Evolutionary conservation across 169 alveolate genomes (phyloP).

Genomic region (Plasmodium chabaudi): DNA sequence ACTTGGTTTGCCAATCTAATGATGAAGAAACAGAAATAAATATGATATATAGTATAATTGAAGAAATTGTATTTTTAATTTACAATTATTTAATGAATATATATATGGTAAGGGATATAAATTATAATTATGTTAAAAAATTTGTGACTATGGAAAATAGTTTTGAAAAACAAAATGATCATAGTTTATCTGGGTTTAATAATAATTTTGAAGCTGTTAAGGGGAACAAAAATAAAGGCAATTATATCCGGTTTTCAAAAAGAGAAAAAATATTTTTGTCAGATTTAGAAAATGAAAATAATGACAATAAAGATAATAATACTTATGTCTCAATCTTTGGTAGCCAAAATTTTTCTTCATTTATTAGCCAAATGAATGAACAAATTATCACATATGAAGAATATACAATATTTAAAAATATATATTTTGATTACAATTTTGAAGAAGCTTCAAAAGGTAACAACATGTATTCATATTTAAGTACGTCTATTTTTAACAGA

Average conservation of each 20-base stretch:
- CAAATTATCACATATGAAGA: slow-evolving; percentile 56
- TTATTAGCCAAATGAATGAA: background rate
- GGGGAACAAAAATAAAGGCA: background rate
- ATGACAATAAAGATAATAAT: slow-evolving; percentile 5
- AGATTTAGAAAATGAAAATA: background rate
- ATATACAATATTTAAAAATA: slow-evolving; percentile 62
- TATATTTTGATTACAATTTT: slow-evolving; percentile 12
- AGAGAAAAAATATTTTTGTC: background rate
- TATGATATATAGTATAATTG: slow-evolving; percentile 20
- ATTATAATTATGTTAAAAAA: slow-evolving; percentile 12
- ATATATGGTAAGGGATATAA: slow-evolving; percentile 45
- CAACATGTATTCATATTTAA: slow-evolving; percentile 15
- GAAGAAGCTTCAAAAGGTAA: background rate
- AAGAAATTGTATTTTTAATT: slow-evolving; percentile 34
- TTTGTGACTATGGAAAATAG: slow-evolving; percentile 66
- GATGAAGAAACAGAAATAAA: slow-evolving; percentile 8
- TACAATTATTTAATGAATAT: slow-evolving; percentile 71
- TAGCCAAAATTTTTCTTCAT: background rate
- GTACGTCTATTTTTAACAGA: slow-evolving; percentile 40
- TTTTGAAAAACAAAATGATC: slow-evolving; percentile 61
- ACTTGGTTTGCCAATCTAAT: too few species aligned
- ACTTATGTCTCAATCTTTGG: background rate
- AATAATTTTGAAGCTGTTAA: background rate
- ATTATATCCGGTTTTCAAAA: background rate
- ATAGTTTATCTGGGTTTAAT: background rate